Conservation (phyloP, 208 protist genomes). For the Wallacemonas collosoma region DNA sequence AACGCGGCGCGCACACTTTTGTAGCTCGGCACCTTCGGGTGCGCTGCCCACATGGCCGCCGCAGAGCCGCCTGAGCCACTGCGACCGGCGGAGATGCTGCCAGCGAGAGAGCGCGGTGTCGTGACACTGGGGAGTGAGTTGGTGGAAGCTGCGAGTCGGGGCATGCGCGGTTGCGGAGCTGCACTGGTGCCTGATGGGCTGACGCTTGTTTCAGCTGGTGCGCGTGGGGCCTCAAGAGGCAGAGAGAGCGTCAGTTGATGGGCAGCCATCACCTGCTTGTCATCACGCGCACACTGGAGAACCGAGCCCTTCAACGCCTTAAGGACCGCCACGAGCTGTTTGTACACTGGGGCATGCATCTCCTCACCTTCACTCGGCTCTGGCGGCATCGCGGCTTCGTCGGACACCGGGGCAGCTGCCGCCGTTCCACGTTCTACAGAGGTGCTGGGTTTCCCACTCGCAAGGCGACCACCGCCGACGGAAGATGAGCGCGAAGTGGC, state of each 20-base stretch:
- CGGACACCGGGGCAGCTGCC: no score
- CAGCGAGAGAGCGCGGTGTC: conserved; percentile 22
- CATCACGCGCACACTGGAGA: conserved; percentile 51
- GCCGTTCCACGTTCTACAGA: not conserved
- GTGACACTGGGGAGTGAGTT: not conserved
- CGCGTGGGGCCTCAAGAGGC: conserved; percentile 23
- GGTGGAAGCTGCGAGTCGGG: not conserved
- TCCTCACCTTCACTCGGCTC: conserved; percentile 10
- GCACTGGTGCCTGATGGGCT: not conserved
- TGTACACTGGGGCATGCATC: conserved; percentile 23
- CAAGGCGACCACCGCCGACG: not conserved
- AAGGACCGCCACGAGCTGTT: conserved; percentile 41
- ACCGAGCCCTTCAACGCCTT: conserved; percentile 56
- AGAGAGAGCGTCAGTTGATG: conserved; percentile 38
- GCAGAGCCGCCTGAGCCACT: not conserved
- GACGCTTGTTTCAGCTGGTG: not conserved
- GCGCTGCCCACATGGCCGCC: conserved; percentile 31
- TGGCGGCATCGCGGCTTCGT: no score
- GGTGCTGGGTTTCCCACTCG: not conserved
- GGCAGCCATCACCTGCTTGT: conserved; percentile 36
- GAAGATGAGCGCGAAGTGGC: conserved; percentile 1
- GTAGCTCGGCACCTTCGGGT: conserved; percentile 29
- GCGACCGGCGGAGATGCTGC: conserved; percentile 14
- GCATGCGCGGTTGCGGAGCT: not conserved
- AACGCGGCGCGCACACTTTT: conserved; percentile 54